phyloP scores from a whole-genome alignment of 2,329 filamentous ascomycete species.

The Calcarisporium arbuscula region DNA sequence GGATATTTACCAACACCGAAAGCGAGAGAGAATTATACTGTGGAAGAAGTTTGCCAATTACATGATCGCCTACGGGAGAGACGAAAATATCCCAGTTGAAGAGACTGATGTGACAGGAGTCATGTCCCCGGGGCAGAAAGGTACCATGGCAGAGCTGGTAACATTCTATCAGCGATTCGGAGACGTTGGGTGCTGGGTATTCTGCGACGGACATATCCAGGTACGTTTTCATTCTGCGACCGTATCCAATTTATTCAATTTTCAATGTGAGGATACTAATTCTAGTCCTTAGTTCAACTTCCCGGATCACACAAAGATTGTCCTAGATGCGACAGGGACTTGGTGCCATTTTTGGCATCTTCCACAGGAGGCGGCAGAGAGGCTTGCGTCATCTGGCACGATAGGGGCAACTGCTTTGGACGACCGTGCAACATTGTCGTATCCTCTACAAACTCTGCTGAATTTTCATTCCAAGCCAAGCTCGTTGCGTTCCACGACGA shows the following conservation, averaged over 20 bases:
- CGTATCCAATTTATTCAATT: not conserved
- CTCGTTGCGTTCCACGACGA: constrained; percentile 33
- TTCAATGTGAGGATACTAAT: constrained; percentile 16
- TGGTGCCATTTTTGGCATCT: constrained; percentile 76
- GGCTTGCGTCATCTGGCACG: constrained; percentile 58
- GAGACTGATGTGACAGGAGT: constrained; percentile 35
- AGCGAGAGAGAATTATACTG: constrained; percentile 58
- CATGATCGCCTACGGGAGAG: constrained; percentile 67
- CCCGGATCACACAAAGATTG: constrained; percentile 80
- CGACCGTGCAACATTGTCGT: constrained; percentile 64
- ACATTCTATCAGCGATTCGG: constrained; percentile 78
- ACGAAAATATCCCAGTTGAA: constrained; percentile 51
- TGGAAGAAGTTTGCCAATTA: constrained; percentile 73
- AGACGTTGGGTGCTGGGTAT: constrained; percentile 76
- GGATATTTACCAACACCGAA: constrained; percentile 58
- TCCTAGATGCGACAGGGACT: constrained; percentile 66
- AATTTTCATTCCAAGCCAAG: constrained; percentile 53
- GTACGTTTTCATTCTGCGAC: constrained; percentile 30
- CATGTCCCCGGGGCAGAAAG: constrained; percentile 30
- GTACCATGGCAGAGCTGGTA: constrained; percentile 50
- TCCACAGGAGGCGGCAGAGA: constrained; percentile 61
- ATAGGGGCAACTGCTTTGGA: constrained; percentile 65
- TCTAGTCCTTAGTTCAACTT: constrained; percentile 64
- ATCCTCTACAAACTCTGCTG: constrained; percentile 65
- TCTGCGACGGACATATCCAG: constrained; percentile 73